Percentiles rank a stretch among this genome's conserved stretches.
phyloP scores from a whole-genome alignment of 176 grass and related monocot genomes.

The Chrysopogon serrulatus region DNA sequence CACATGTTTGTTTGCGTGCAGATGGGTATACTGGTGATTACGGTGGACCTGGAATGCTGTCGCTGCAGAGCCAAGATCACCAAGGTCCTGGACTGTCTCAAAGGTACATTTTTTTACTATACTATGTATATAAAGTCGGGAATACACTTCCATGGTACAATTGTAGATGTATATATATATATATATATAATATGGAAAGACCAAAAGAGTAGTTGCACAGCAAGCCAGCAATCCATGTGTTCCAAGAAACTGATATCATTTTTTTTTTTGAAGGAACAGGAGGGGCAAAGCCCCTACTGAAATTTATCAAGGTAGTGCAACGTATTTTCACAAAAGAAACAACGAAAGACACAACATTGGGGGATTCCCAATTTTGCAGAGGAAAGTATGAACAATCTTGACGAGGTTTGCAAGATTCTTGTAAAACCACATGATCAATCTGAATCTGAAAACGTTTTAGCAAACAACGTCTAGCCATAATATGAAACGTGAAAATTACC shows the following conservation, averaged over 20 bases:
- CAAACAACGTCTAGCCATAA: neutral
- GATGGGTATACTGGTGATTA: neutral
- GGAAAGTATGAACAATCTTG: neutral
- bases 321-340: neutral
- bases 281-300: no score
- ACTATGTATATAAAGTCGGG: neutral
- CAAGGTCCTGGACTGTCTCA: constrained; percentile 14
- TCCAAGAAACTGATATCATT: no score
- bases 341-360: neutral
- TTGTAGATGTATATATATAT: neutral
- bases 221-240: no score
- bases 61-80: neutral
- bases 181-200: neutral
- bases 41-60: neutral
- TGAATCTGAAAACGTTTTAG: neutral
- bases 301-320: neutral
- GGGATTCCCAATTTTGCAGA: neutral
- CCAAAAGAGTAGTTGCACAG: neutral
- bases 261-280: no score
- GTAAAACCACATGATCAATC: neutral
- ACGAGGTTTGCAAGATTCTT: neutral
- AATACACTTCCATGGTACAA: neutral
- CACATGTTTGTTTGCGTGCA: neutral
- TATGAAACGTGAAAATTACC: neutral
- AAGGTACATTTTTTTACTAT: constrained; percentile 3